Evolutionary conservation across 2,329 filamentous ascomycete genomes (phyloP), one percentile per base, ranked within the genome.

Genomic region (Cladosporium sp.): DNA sequence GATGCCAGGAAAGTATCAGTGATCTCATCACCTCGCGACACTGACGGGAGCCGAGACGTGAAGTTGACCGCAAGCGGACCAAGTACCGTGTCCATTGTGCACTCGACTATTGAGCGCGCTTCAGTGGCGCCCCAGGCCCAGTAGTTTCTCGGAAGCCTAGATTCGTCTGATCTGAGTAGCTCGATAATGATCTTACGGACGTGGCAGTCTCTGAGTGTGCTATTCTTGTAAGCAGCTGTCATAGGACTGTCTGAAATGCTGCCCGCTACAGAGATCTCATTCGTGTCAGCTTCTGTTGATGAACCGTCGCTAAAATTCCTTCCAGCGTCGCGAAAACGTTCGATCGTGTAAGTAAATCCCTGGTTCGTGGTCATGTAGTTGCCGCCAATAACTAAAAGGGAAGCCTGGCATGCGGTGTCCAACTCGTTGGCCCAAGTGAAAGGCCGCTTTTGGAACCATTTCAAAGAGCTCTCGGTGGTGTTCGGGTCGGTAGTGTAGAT

Each of bases 401-500:
- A 20, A n/a, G 43, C 16, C 22, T 47, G 43, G 15, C 43, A 47
- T 18, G 33, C 22, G 2, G 43, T 47, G 9, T 39, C 43, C 27
- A 47, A 20, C 19, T 39, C 36, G 9, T 19, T 39, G 16, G 36
- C 22, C 43, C 43, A 47, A 6, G 43, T 29, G 8, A 47, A 47
- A 9, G 43, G 29, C 30, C 15, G 15, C 12, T 27, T 19, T 9
- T 47, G 33, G n/a, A 35, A 47, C 43, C 43, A 47, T 20, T 32
- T 38, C 15, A n/a, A 18, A 13, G 25, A 29, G 36, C 19, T 32
- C 7, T 35, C 33, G 4, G 43, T 47, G 33, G 43, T 32, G 12
- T 47, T 47, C 2, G 32, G 22, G 6, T 47, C 43, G 12, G 32
- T 30, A 6, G 43, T 47, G 7, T 47, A 47, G n/a, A 29, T 38